Base-by-base conservation (phyloP, 1,139 yeast species). In the Geotrichum citri-aurantii region DNA sequence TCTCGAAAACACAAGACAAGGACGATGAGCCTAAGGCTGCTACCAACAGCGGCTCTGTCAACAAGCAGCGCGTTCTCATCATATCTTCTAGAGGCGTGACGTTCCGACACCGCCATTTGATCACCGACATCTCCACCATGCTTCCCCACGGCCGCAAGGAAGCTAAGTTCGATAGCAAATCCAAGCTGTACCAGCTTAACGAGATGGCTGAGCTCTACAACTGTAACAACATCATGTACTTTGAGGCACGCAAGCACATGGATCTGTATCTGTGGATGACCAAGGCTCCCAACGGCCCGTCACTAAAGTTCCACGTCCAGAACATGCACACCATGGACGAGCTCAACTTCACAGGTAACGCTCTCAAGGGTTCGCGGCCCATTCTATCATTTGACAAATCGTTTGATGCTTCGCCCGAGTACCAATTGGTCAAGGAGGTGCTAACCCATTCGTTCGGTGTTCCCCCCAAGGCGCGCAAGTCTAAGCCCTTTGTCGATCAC, bases 251-350 rank as follows among this genome's bases (percentile, higher is more conserved):
- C 77, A 93, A 95, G 76, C 98, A 93, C 75, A 89, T 86, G 74
- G 99, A 93, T 76, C 82, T 93, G 70, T 93, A 95, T 73, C 75
- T 93, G 73, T 93, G 98, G 97, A 75, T 93, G 65, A 82, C 97
- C 48, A 92, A 93, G 75, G 96, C 98, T 29, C 99, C 99, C 54
- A 93, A 93, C 72, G 99, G 99, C 1, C 99, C 99, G 60, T 92
- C 98, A 27, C 79, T 88, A 69, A 93, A 95, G 75, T 92, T 93
- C 74, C 95, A 88, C 72, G 81, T 93, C 62, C 97, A 93, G 75
- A 95, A 93, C 75, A 79, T 93, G 76, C 99, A 95, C 74, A 93
- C 98, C 49, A 85, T 91, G 79, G 97, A 92, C 71, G 99, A 93
- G 74, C 80, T 93, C 66, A 91, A 95, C 73, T 93, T 93, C 76